Base-by-base conservation (phyloP, 2,329 filamentous ascomycete species). In the Xylariaceae sp. region DNA sequence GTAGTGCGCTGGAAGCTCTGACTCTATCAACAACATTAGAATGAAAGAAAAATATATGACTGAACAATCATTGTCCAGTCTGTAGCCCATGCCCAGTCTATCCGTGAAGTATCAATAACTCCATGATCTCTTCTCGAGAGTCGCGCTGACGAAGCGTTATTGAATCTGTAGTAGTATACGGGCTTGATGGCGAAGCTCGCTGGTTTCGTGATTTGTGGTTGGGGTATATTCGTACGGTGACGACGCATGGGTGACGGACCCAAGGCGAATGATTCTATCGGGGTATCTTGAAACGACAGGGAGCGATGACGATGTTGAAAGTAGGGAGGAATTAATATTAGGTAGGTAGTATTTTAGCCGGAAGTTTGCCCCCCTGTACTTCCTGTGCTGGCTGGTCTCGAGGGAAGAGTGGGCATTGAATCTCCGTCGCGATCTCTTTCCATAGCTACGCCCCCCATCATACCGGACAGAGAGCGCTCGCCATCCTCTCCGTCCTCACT, bases 401-500 rank as follows among this genome's bases (percentile, higher is more conserved):
- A 72, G 35, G 76, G 77, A 30, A 72, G 72, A n/a, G 70, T 64
- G 3, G 73, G 73, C 64, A 72, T 65, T 3, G 66, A 67, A 39
- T 66, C 66, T 1, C 63, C 61, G 9, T 67, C 66, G 45, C 64
- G 58, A 47, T 74, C 74, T 55, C 75, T 72, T 65, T 77, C 75
- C 76, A 78, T 78, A 15, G 76, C 69, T 23, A 77, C 73, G 23
- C 76, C 73, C n/a, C 76, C 76, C 59, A 80, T 67, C 53, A 72
- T 65, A 47, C 62, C 61, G 18, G 66, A 60, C 10, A 66, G 61
- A 17, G 66, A 61, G 59, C 69, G 50, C 51, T 68, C 67, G 44
- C 66, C 56, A 45, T 56, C 65, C 56, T 73, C 71, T 53, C 69
- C 71, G 39, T 74, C 72, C 35, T 72, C 73, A 48, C 71, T 67